These are phyloP conservation scores for Xerophyta viscosa DNA, from an alignment of 106 monocot species.

Conservation along the genomic window DNA sequence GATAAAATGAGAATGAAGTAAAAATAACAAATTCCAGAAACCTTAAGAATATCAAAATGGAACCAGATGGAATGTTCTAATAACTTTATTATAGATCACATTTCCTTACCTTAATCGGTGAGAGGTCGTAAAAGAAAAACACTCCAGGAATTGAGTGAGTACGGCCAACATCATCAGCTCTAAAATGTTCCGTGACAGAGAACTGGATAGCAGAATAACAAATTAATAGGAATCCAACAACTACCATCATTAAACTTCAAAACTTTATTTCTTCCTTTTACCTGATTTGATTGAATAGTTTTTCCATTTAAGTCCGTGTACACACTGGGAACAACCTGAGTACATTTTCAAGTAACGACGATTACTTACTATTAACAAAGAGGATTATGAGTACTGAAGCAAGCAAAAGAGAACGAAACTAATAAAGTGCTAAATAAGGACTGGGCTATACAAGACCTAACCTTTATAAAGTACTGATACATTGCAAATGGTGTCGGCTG, in stretches of 20 bases:
- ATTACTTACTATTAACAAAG: too few species aligned
- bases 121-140: slow-evolving; percentile 96
- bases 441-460: slow-evolving; percentile 5
- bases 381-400: too few species aligned
- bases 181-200: slow-evolving; percentile 95
- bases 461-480: slow-evolving; percentile 97
- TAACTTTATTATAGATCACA: neutral
- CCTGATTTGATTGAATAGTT: slow-evolving; percentile 84
- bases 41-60: neutral
- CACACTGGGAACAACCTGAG: slow-evolving; percentile 93
- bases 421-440: neutral
- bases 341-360: neutral
- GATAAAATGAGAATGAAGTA: too few species aligned
- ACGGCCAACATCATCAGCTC: slow-evolving; percentile 47
- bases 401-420: neutral
- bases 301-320: slow-evolving; percentile 76
- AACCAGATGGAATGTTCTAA: neutral
- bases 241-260: neutral
- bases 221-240: neutral
- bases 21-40: neutral
- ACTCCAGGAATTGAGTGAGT: slow-evolving; percentile 78
- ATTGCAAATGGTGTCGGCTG: slow-evolving; percentile 70
- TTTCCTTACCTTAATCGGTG: slow-evolving; percentile 77
- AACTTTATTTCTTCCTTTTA: slow-evolving; percentile 2
- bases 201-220: slow-evolving; percentile 32